These are phyloP conservation scores for Magnaporthiopsis incrustans DNA, from an alignment of 2,329 filamentous ascomycete genomes.

Conservation along the genomic window DNA sequence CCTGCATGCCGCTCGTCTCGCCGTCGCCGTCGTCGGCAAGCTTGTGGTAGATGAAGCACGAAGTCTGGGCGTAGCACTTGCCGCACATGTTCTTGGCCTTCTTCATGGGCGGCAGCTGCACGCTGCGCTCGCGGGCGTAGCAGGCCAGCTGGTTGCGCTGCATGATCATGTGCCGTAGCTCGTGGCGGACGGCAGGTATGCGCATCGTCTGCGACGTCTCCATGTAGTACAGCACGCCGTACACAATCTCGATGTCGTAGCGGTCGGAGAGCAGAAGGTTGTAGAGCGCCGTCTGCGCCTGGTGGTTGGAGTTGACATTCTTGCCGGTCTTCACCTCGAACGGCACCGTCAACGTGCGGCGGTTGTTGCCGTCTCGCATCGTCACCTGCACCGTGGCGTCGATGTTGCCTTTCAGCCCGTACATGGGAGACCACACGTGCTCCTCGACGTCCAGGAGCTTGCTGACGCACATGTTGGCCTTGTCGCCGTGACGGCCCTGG, in stretches of 20 bases:
- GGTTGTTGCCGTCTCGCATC: slow-evolving; percentile 58
- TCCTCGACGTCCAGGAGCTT: slow-evolving; percentile 96
- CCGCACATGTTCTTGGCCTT: slow-evolving; percentile 74
- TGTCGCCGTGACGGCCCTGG: slow-evolving; percentile 69
- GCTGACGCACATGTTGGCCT: slow-evolving; percentile 74
- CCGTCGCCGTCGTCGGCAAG: slow-evolving; percentile 76
- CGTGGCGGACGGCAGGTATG: slow-evolving; percentile 76
- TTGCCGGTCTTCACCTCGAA: slow-evolving; percentile 95
- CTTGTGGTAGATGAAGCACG: slow-evolving; percentile 92
- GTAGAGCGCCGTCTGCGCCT: slow-evolving; percentile 91
- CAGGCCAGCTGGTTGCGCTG: slow-evolving; percentile 85
- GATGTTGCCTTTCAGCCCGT: slow-evolving; percentile 94
- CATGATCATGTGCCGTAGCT: slow-evolving; percentile 94
- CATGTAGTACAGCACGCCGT: slow-evolving; percentile 90
- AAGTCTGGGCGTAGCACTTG: slow-evolving; percentile 80
- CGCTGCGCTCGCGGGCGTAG: slow-evolving; percentile 71
- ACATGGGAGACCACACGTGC: slow-evolving; percentile 97
- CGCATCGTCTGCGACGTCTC: slow-evolving; percentile 81
- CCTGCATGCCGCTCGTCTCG: slow-evolving; percentile 66
- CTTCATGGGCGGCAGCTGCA: slow-evolving; percentile 77
- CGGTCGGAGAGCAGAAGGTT: slow-evolving; percentile 87
- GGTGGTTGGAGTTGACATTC: slow-evolving; percentile 71
- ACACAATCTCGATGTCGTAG: slow-evolving; percentile 86
- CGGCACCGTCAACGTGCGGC: slow-evolving; percentile 66
- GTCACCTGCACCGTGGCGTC: slow-evolving; percentile 90